Evolutionary conservation across 1,284 basidiomycete species (phyloP).

Genomic region (Dichomitus squalens): DNA sequence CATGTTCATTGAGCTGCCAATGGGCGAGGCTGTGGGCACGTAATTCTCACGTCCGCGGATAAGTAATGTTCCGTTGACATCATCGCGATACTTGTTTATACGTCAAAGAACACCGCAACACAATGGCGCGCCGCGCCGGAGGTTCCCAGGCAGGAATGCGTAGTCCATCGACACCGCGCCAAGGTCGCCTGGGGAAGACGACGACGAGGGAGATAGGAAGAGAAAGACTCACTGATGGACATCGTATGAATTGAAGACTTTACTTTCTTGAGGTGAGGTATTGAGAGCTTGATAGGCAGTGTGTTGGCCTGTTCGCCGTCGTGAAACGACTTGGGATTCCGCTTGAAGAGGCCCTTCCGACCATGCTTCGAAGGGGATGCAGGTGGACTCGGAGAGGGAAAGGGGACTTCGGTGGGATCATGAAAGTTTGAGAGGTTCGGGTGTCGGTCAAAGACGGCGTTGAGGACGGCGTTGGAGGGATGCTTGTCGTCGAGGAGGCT

Average conservation of each 20-base stretch:
- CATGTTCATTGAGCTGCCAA: not conserved
- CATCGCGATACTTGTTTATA: not conserved
- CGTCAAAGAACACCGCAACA: not conserved
- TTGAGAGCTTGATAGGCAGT: conserved; percentile 38
- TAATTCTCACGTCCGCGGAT: not conserved
- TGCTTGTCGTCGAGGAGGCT: conserved; percentile 42
- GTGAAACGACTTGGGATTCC: conserved; percentile 33
- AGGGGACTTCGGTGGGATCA: conserved; percentile 37
- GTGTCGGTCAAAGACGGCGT: conserved; percentile 56
- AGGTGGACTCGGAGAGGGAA: conserved; percentile 47
- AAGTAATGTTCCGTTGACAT: conserved; percentile 4
- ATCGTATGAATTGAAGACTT: conserved; percentile 48
- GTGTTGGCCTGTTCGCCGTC: conserved; percentile 32
- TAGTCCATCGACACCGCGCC: not conserved
- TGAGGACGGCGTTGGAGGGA: conserved; percentile 41
- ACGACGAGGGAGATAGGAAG: not conserved
- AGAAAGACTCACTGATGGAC: conserved; percentile 29
- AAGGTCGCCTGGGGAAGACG: not conserved
- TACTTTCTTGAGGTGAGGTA: conserved; percentile 54
- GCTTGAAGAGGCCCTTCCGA: conserved; percentile 40
- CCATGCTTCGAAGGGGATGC: conserved; percentile 42
- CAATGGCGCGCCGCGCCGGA: not conserved
- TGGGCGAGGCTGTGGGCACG: not conserved
- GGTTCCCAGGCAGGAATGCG: conserved; percentile 7
- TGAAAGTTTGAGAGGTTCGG: conserved; percentile 63